Conservation (phyloP, 2,329 filamentous ascomycete genomes). For the Cercospora zeae-maydis region DNA sequence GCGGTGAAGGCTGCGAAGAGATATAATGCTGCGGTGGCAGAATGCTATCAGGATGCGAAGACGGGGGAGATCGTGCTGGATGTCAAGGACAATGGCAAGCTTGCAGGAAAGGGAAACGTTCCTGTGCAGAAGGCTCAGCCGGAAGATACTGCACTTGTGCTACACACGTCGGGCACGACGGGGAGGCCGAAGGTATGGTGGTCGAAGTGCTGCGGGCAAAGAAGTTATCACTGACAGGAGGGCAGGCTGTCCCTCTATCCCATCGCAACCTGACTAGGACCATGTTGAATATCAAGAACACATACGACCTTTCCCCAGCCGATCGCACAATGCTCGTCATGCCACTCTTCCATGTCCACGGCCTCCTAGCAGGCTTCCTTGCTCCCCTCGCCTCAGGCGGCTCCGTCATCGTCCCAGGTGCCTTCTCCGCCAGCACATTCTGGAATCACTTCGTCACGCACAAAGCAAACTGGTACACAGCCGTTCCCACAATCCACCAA, state of each 20-base stretch:
- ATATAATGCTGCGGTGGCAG: constrained; percentile 79
- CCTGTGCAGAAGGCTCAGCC: constrained; percentile 57
- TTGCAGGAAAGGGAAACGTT: constrained; percentile 51
- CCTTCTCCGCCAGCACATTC: constrained; percentile 79
- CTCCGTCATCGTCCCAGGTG: constrained; percentile 72
- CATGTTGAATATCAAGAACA: constrained; percentile 77
- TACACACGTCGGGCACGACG: constrained; percentile 83
- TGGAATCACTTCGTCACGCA: constrained; percentile 72
- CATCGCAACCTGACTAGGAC: constrained; percentile 77
- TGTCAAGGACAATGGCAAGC: constrained; percentile 70
- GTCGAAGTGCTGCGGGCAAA: not conserved
- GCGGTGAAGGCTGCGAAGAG: constrained; percentile 73
- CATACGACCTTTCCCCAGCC: constrained; percentile 65
- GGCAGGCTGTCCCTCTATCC: constrained; percentile 67
- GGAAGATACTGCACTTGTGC: constrained; percentile 74
- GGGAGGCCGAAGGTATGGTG: constrained; percentile 64
- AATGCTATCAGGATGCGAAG: constrained; percentile 69
- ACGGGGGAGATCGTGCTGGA: constrained; percentile 67
- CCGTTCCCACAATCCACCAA: constrained; percentile 89
- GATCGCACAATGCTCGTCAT: constrained; percentile 85
- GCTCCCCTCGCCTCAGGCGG: constrained; percentile 72
- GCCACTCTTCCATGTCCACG: constrained; percentile 88
- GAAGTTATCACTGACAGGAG: not conserved
- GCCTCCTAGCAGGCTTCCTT: constrained; percentile 77
- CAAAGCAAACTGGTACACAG: constrained; percentile 86